These are phyloP conservation scores for Amylocystis lapponica DNA, from an alignment of 768 basidiomycete species.

Conservation along the genomic window DNA sequence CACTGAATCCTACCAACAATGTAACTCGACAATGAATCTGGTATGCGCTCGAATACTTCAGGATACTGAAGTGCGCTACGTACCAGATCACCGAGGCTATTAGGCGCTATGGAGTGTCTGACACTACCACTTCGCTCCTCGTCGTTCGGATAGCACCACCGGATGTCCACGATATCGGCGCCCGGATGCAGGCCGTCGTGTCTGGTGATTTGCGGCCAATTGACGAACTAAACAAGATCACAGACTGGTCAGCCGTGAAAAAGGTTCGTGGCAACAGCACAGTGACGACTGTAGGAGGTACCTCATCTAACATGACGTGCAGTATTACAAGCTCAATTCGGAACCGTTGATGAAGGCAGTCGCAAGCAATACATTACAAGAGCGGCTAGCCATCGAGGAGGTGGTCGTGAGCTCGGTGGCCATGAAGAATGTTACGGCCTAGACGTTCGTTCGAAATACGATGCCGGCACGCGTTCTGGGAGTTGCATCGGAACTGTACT, in stretches of 20 bases:
- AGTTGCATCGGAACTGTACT: too few species aligned
- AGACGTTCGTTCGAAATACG: too few species aligned
- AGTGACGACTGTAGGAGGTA: neutral
- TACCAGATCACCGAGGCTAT: slow-evolving; percentile 91
- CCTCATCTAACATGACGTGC: slow-evolving; percentile 5
- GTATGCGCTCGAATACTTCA: neutral
- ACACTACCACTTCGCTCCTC: slow-evolving; percentile 55
- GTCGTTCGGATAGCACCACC: slow-evolving; percentile 61
- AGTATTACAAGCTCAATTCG: slow-evolving; percentile 68
- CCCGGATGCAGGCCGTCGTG: slow-evolving; percentile 53
- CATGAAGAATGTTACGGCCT: slow-evolving; percentile 61
- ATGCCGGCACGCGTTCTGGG: too few species aligned
- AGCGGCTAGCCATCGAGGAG: slow-evolving; percentile 45
- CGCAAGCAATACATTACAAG: slow-evolving; percentile 28
- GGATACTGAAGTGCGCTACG: too few species aligned
- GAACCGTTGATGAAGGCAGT: slow-evolving; percentile 39
- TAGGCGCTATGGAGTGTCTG: slow-evolving; percentile 77
- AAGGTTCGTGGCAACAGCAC: slow-evolving; percentile 46
- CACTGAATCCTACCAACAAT: slow-evolving; percentile 83
- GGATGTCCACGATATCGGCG: slow-evolving; percentile 35
- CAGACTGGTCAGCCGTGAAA: slow-evolving; percentile 69
- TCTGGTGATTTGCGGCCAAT: slow-evolving; percentile 50
- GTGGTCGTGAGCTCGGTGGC: slow-evolving; percentile 77
- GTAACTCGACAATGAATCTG: slow-evolving; percentile 43
- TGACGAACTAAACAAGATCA: slow-evolving; percentile 36